These are phyloP conservation scores for Galeopsis tetrahit DNA, from an alignment of 257 asterid genomes.

Conservation along the genomic window DNA sequence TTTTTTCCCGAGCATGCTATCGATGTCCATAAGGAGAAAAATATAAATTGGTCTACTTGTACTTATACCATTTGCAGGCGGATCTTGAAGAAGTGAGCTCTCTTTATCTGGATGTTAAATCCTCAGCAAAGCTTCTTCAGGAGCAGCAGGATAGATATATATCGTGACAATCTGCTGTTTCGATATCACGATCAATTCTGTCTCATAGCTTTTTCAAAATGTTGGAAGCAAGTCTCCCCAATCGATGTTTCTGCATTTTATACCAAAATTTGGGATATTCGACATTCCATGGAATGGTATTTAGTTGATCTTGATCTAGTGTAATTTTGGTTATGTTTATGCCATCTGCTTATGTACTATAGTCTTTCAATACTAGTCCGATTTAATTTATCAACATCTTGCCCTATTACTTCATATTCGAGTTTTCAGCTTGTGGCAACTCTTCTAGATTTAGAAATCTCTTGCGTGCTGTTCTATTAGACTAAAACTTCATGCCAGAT, in stretches of 20 bases:
- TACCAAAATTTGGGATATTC: not conserved
- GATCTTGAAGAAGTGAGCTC: constrained; percentile 88
- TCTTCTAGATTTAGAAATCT: not conserved
- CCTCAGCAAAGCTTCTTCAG: constrained; percentile 87
- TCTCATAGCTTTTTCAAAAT: not conserved
- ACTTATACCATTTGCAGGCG: constrained; percentile 50
- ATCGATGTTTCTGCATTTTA: not conserved
- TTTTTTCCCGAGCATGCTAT: not conserved
- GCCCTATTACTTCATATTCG: not conserved
- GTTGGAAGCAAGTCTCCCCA: not conserved
- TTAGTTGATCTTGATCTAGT: not conserved
- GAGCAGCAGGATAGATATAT: constrained; percentile 96
- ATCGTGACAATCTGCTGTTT: constrained; percentile 40
- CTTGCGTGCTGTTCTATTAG: not conserved
- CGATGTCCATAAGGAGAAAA: not conserved
- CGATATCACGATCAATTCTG: not conserved
- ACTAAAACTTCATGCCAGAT: too few relatives aligned
- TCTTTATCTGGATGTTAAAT: constrained; percentile 85
- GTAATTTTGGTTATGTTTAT: not conserved
- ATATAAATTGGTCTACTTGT: not conserved
- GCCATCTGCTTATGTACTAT: not conserved
- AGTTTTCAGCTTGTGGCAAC: not conserved
- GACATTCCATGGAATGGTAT: not conserved
- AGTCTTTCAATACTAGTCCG: not conserved
- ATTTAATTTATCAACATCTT: not conserved